Percentiles rank a stretch among this genome's conserved stretches.
phyloP scores from a whole-genome alignment of 2,329 filamentous ascomycete species.

The Capronia epimyces region DNA sequence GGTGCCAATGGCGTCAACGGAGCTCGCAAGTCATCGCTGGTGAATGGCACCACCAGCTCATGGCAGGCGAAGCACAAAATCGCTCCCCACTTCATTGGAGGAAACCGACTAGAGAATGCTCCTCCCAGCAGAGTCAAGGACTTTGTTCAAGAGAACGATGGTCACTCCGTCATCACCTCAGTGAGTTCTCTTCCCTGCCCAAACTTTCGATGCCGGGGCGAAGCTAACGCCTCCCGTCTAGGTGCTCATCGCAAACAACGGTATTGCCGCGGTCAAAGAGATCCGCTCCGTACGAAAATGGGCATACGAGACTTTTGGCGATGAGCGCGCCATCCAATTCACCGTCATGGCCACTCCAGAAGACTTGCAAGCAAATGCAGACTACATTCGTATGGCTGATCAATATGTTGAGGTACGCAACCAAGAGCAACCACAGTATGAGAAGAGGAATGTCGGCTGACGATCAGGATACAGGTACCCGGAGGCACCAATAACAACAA shows the following conservation, averaged over 20 bases:
- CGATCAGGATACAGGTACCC: conserved; percentile 56
- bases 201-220: neutral
- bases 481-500: conserved; percentile 99
- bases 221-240: conserved; percentile 40
- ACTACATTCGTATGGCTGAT: conserved; percentile 99
- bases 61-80: conserved; percentile 78
- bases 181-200: conserved; percentile 51
- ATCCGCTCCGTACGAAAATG: conserved; percentile 99
- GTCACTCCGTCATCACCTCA: conserved; percentile 97
- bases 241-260: conserved; percentile 99
- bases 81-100: conserved; percentile 91
- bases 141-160: conserved; percentile 82
- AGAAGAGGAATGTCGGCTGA: conserved; percentile 6
- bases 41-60: conserved; percentile 55
- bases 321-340: conserved; percentile 97
- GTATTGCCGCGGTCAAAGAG: conserved; percentile 98
- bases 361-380: conserved; percentile 93
- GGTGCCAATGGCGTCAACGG: conserved; percentile 29
- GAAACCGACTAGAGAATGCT: conserved; percentile 78
- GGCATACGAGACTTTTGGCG: conserved; percentile 99
- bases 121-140: conserved; percentile 86
- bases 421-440: conserved; percentile 2
- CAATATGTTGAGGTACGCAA: conserved; percentile 80
- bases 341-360: conserved; percentile 99
- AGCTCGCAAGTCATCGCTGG: conserved; percentile 26